Percentiles rank a stretch among this genome's conserved stretches.
Evolutionary conservation across 1,284 basidiomycete genomes (phyloP).

Genomic region (Sanguinoderma infundibulare): DNA sequence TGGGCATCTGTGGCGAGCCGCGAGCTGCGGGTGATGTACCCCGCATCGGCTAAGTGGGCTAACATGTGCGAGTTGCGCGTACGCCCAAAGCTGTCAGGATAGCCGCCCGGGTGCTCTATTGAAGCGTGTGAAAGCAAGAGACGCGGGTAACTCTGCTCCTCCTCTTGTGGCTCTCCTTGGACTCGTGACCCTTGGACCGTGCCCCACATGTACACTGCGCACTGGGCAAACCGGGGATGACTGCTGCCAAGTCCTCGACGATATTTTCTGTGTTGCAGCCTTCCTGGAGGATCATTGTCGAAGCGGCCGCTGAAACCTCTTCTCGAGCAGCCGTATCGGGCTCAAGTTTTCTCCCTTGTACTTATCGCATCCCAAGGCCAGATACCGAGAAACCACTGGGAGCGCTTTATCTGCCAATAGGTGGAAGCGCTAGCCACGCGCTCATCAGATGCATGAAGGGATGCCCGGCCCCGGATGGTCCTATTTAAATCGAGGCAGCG

Average conservation of each 20-base stretch:
- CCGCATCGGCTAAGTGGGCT: slow-evolving; percentile 15
- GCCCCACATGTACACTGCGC: too few relatives aligned
- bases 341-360: too few relatives aligned
- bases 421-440: slow-evolving; percentile 6
- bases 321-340: neutral
- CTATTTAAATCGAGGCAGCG: slow-evolving; percentile 19
- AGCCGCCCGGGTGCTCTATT: neutral
- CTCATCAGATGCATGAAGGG: neutral
- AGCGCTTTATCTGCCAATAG: neutral
- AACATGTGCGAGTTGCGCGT: neutral
- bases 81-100: neutral
- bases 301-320: too few relatives aligned
- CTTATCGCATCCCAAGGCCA: slow-evolving; percentile 7
- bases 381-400: neutral
- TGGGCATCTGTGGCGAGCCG: too few relatives aligned
- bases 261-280: too few relatives aligned
- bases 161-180: neutral
- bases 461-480: too few relatives aligned
- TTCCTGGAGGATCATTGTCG: too few relatives aligned
- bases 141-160: too few relatives aligned
- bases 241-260: too few relatives aligned
- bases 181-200: neutral
- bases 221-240: too few relatives aligned
- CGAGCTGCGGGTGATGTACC: neutral
- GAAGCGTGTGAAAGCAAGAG: neutral